phyloP scores from a whole-genome alignment of 805 yeast species.

The Kuraishia ogatae region DNA sequence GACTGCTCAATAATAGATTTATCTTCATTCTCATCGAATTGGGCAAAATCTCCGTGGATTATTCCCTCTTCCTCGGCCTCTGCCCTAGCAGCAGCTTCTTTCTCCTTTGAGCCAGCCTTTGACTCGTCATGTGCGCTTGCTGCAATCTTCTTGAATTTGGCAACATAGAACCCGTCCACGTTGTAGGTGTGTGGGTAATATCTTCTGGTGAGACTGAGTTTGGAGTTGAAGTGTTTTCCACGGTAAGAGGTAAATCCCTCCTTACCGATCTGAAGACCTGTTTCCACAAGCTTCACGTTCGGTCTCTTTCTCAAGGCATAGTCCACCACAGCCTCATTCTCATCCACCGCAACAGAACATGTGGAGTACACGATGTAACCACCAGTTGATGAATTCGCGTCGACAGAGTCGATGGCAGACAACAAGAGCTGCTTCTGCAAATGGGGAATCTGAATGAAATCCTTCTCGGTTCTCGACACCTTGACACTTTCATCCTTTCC shows the following conservation, averaged over 20 bases:
- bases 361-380: slow-evolving; percentile 95
- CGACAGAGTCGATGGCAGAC: slow-evolving; percentile 96
- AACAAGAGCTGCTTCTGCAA: slow-evolving; percentile 88
- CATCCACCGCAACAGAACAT: slow-evolving; percentile 97
- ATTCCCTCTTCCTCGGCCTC: slow-evolving; percentile 78
- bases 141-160: slow-evolving; percentile 88
- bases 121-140: slow-evolving; percentile 78
- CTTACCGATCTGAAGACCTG: slow-evolving; percentile 89
- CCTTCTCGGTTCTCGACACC: slow-evolving; percentile 89
- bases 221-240: slow-evolving; percentile 83
- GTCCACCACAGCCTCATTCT: slow-evolving; percentile 97
- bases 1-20: slow-evolving; percentile 60
- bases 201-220: slow-evolving; percentile 76
- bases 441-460: slow-evolving; percentile 93
- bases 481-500: slow-evolving; percentile 95
- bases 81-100: slow-evolving; percentile 71
- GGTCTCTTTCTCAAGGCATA: slow-evolving; percentile 95
- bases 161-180: slow-evolving; percentile 97
- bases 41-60: slow-evolving; percentile 80
- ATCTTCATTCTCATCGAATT: slow-evolving; percentile 72
- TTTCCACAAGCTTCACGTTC: slow-evolving; percentile 86
- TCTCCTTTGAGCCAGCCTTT: slow-evolving; percentile 83
- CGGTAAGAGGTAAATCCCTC: slow-evolving; percentile 91
- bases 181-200: slow-evolving; percentile 98
- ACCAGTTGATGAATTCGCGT: slow-evolving; percentile 85